phyloP scores from a whole-genome alignment of 352 stramenopile species.

The Phytophthora pistaciae region DNA sequence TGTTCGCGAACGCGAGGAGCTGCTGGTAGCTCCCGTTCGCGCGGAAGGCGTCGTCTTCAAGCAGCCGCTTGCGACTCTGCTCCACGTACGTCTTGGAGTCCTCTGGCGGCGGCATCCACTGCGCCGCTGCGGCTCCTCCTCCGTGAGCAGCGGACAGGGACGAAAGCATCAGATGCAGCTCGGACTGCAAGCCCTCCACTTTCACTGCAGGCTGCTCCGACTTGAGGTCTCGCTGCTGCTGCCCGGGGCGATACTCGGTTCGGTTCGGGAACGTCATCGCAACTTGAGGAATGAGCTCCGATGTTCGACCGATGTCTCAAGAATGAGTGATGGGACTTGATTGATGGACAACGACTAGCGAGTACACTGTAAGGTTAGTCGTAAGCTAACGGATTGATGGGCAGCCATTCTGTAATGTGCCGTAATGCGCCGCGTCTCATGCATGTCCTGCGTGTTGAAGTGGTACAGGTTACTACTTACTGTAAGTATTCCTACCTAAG shows the following conservation, averaged over 20 bases:
- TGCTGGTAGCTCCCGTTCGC: constrained; percentile 31
- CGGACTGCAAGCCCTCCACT: constrained; percentile 22
- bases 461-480: too few species aligned
- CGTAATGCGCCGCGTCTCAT: too few species aligned
- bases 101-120: constrained; percentile 19
- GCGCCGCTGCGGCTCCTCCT: not conserved
- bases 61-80: constrained; percentile 33
- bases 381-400: too few species aligned
- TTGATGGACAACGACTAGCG: too few species aligned
- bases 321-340: too few species aligned
- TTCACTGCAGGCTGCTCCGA: not conserved
- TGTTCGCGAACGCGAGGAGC: constrained; percentile 42
- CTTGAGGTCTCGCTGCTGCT: constrained; percentile 27
- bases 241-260: constrained; percentile 52
- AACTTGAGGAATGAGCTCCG: too few species aligned
- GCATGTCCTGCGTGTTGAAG: too few species aligned
- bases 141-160: constrained; percentile 24
- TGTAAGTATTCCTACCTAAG: too few species aligned
- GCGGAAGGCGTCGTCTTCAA: constrained; percentile 44
- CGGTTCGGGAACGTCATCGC: constrained; percentile 77
- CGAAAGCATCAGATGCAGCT: constrained; percentile 36
- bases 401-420: too few species aligned
- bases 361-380: too few species aligned
- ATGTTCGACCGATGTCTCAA: too few species aligned
- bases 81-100: constrained; percentile 29